phyloP scores from a whole-genome alignment of 1,139 yeast species.

The Candida neerlandica region DNA sequence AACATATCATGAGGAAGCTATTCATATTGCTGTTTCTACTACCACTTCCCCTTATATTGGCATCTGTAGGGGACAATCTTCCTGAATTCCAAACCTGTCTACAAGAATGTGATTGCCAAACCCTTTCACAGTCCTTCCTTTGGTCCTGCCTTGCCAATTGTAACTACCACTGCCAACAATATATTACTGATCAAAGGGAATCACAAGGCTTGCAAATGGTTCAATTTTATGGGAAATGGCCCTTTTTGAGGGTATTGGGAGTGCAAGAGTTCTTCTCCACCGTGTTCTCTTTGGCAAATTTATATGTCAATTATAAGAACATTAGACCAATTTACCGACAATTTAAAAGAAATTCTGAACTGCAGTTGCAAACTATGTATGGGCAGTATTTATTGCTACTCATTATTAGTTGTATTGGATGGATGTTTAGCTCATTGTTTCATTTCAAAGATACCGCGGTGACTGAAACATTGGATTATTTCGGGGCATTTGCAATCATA shows the following conservation, averaged over 20 bases:
- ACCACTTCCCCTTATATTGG: background rate
- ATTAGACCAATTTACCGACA: conserved; percentile 31
- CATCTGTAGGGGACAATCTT: conserved; percentile 33
- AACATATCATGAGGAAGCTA: background rate
- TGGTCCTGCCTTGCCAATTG: conserved; percentile 48
- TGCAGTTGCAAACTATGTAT: conserved; percentile 27
- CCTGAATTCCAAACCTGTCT: conserved; percentile 31
- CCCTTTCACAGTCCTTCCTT: conserved; percentile 11
- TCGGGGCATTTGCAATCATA: conserved; percentile 47
- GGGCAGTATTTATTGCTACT: conserved; percentile 35
- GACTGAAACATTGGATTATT: conserved; percentile 48
- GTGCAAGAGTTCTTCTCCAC: conserved; percentile 42
- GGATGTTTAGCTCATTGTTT: conserved; percentile 43
- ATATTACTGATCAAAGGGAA: conserved; percentile 30
- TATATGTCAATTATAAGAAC: conserved; percentile 38
- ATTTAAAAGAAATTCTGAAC: conserved; percentile 19
- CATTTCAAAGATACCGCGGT: conserved; percentile 42
- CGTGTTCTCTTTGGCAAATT: conserved; percentile 41
- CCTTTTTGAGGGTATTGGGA: conserved; percentile 41
- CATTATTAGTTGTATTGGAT: conserved; percentile 36
- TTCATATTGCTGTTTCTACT: background rate
- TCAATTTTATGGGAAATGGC: conserved; percentile 53
- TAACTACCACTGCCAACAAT: conserved; percentile 45
- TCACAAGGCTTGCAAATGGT: conserved; percentile 29
- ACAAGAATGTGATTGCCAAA: conserved; percentile 17